Percentiles rank a stretch among this genome's conserved stretches.
These are phyloP conservation scores for Ustilago esculenta DNA, from an alignment of 1,284 basidiomycete species.

Conservation along the genomic window DNA sequence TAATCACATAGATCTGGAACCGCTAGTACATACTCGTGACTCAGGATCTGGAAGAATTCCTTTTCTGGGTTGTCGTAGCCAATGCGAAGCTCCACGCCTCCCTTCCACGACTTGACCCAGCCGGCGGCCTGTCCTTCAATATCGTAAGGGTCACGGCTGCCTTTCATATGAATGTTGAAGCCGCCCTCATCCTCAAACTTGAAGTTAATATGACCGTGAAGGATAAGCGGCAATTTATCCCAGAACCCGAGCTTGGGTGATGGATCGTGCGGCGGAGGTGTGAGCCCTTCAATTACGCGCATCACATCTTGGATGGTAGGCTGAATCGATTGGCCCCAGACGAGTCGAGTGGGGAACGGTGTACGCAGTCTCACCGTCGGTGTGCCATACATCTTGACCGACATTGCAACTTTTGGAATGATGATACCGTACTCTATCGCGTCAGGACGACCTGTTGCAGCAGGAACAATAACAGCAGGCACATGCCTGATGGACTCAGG, in stretches of 20 bases:
- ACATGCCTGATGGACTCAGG: constrained; percentile 70
- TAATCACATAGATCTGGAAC: constrained; percentile 69
- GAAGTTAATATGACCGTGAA: constrained; percentile 83
- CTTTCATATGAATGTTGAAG: constrained; percentile 75
- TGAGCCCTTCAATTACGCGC: constrained; percentile 82
- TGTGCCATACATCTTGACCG: constrained; percentile 89
- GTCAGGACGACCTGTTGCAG: constrained; percentile 68
- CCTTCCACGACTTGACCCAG: constrained; percentile 86
- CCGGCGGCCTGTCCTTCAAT: constrained; percentile 83
- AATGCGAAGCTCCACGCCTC: constrained; percentile 78
- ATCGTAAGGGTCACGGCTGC: constrained; percentile 83
- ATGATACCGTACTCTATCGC: constrained; percentile 74
- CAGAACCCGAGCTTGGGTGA: constrained; percentile 91
- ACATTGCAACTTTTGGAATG: constrained; percentile 92
- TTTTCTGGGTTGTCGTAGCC: constrained; percentile 78
- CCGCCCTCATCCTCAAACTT: constrained; percentile 76
- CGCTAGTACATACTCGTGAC: constrained; percentile 72
- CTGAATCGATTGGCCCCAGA: constrained; percentile 90
- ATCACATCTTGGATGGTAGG: constrained; percentile 88
- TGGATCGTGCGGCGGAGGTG: constrained; percentile 82
- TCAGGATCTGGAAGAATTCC: constrained; percentile 85
- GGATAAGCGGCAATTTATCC: constrained; percentile 77
- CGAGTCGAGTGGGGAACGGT: constrained; percentile 77
- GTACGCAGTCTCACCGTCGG: constrained; percentile 75
- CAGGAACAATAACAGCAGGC: constrained; percentile 60